Base-by-base conservation (phyloP, 1,284 basidiomycete genomes). In the Cutaneotrichosporon sp. region DNA sequence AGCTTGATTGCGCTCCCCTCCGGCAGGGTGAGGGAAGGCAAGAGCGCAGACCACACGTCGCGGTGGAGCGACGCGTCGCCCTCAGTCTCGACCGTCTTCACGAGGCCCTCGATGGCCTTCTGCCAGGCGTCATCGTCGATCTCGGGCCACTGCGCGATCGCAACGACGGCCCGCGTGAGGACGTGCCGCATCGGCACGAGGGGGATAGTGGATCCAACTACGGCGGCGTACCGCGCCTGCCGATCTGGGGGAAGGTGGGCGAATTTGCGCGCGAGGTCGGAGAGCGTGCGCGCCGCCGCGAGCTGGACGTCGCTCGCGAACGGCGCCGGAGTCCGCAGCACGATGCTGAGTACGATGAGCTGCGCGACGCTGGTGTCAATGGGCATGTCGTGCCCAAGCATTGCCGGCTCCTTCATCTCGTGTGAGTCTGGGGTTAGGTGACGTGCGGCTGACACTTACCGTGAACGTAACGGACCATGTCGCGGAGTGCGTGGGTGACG, bases 361-460 rank as follows among this genome's bases (percentile, higher is more conserved):
- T 64, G 51, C 7, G 66, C 54, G 9, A 51, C 27, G n/a, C n/a
- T 60, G 0, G 38, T 10, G 4, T 11, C 27, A 13, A 56, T n/a
- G 1, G 69, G 63, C 4, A 69, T 38, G 33, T 70, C 66, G 36
- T 58, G 62, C 3, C 60, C 63, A 24, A 66, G 65, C 14, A 74
- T 53, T 2, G 52, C 14, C 1, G 59, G 5, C 0, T 58, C 45
- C 24, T 60, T 57, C 5, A 47, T 45, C 14, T 66, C 52, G 4
- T 65, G 24, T 2, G 54, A 47, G 13, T 60, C 64, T 65, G 16
- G 13, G 1, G 42, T 58, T 22, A 59, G 50, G 24, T 29, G n/a
- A n/a, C n/a, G n/a, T n/a, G n/a, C n/a, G n/a, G n/a, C n/a, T 1
- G 4, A 9, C 24, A 46, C 74, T 56, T 58, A 76, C 76, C 72